Base-by-base conservation (phyloP, 805 yeast genomes). In the Ogataea haglerorum region DNA sequence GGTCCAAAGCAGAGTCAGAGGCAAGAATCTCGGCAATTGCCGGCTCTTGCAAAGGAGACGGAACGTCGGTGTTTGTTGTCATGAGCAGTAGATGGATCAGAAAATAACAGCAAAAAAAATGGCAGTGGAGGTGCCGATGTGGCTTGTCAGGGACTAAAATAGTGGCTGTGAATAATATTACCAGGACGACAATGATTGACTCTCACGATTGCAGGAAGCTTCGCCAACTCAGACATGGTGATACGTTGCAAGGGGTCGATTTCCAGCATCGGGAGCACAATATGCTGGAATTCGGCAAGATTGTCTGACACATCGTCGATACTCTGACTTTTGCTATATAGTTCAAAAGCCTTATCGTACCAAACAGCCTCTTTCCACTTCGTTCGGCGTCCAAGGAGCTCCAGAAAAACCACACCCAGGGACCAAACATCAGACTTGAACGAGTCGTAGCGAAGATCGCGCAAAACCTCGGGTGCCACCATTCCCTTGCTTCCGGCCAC, bases 1-100 rank as follows among this genome's bases (percentile, higher is more conserved):
- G 72, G 45, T 85, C 93, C 38, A 88, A 73, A 2, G 95, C 85
- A 5, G 79, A 72, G 59, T 87, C 95, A n/a, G 86, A 75, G 46
- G 72, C 72, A 53, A 85, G 62, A 14, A 84, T 70, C 22, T 65
- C 58, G 31, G 65, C 56, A 24, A 85, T 72, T 39, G 71, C 70
- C 23, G 76, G 76, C 37, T 72, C 76, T 5, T 71, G 70, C 24
- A 77, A 56, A n/a, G 76, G 40, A 6, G 61, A 64, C 6, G 60
- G 57, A 1, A 65, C 61, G 24, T 30, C 18, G 19, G 13, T 27
- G 24, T 30, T 30, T 9, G 21, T 15, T 15, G 36, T 33, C 36
- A 33, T 33, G 17, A 30, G 14, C 6, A 33, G 24, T 10, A 33
- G 16, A 29, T 29, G 23, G 42, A 28, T 28, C 42, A 33, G 42